Percentiles rank a stretch among this genome's conserved stretches.
These are phyloP conservation scores for Uronychia setigera DNA, from an alignment of 73 alveolate species.

Conservation along the genomic window DNA sequence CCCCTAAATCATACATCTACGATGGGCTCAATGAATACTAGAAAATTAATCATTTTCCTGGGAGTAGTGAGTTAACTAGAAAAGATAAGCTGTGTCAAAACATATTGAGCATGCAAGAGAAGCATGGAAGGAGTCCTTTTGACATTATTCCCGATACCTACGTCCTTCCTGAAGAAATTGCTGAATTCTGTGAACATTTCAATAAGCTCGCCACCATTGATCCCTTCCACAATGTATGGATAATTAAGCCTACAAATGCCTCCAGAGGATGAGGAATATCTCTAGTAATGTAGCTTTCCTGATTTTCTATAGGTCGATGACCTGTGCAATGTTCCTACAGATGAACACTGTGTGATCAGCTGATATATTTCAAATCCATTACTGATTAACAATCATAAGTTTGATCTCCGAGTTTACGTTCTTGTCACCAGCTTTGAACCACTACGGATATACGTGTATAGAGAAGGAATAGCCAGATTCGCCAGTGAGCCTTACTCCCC, in stretches of 20 bases:
- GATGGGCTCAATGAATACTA: constrained; percentile 75
- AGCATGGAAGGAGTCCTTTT: constrained; percentile 64
- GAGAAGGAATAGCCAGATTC: constrained; percentile 77
- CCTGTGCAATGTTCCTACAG: constrained; percentile 53
- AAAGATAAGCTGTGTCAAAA: constrained; percentile 78
- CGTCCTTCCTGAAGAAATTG: constrained; percentile 79
- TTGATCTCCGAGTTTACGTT: constrained; percentile 83
- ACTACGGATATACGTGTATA: constrained; percentile 73
- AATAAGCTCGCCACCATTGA: constrained; percentile 60
- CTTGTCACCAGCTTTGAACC: constrained; percentile 80
- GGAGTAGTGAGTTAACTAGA: constrained; percentile 74
- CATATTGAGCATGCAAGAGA: constrained; percentile 72
- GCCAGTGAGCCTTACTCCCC: constrained; percentile 58
- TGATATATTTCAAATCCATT: constrained; percentile 79
- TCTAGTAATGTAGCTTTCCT: constrained; percentile 40
- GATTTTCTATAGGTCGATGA: constrained; percentile 44
- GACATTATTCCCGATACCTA: constrained; percentile 83
- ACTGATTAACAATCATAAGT: constrained; percentile 73
- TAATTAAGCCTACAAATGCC: constrained; percentile 75
- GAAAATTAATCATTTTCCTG: constrained; percentile 85
- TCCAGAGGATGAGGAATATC: constrained; percentile 87
- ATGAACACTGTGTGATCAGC: constrained; percentile 64
- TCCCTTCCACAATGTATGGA: constrained; percentile 58
- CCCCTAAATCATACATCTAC: constrained; percentile 52
- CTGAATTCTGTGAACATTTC: constrained; percentile 73